phyloP scores from a whole-genome alignment of 1,139 yeast genomes.

The Yamadazyma diddensiae region DNA sequence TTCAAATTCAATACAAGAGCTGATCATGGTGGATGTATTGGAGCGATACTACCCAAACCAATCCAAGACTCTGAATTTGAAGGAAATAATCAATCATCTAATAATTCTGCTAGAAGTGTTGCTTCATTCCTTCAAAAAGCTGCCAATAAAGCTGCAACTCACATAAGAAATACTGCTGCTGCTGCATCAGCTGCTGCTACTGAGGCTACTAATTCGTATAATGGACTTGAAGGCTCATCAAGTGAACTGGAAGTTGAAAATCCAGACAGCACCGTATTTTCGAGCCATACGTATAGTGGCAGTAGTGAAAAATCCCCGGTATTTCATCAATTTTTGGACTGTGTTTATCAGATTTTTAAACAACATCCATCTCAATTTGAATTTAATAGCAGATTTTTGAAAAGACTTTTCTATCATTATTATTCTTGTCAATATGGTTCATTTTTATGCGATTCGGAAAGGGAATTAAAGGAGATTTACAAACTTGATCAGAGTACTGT shows the following conservation, averaged over 20 bases:
- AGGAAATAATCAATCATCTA: slow-evolving; percentile 8
- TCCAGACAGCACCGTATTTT: slow-evolving; percentile 14
- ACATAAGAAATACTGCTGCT: slow-evolving; percentile 39
- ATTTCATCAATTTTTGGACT: slow-evolving; percentile 90
- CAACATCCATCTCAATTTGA: slow-evolving; percentile 78
- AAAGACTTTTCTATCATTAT: slow-evolving; percentile 80
- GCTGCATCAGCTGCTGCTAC: slow-evolving; percentile 17
- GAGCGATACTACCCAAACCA: slow-evolving; percentile 29
- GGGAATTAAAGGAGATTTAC: slow-evolving; percentile 42
- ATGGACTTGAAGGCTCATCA: slow-evolving; percentile 4
- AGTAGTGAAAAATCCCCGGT: slow-evolving; percentile 71
- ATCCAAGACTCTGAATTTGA: slow-evolving; percentile 15
- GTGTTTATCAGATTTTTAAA: slow-evolving; percentile 72
- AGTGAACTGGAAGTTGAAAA: slow-evolving; percentile 12
- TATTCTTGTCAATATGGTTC: slow-evolving; percentile 96
- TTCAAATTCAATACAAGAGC: slow-evolving; percentile 83
- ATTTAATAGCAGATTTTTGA: slow-evolving; percentile 81
- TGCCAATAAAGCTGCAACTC: slow-evolving; percentile 27
- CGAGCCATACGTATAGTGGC: slow-evolving; percentile 31
- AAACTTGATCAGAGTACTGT: slow-evolving; percentile 51
- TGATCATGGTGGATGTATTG: slow-evolving; percentile 62
- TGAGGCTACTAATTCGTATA: slow-evolving; percentile 5
- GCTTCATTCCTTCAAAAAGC: slow-evolving; percentile 38
- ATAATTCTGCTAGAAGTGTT: slow-evolving; percentile 16
- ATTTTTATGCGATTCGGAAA: slow-evolving; percentile 73